Evolutionary conservation across 371 early-diverging fungal genomes (phyloP).

Genomic region (Saksenaea oblongispora): DNA sequence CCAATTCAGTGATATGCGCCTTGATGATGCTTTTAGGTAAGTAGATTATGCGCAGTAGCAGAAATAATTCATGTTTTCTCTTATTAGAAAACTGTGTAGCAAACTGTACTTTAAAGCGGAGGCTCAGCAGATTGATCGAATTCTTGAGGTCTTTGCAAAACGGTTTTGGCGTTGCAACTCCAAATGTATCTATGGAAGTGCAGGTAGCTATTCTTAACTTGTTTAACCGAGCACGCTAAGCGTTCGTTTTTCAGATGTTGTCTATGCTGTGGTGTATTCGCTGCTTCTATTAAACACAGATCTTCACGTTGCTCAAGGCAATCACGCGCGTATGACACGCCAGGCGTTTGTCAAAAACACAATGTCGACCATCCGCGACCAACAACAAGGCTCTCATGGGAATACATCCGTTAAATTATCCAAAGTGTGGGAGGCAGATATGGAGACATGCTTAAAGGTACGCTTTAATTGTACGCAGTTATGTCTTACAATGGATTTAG

Average conservation of each 20-base stretch:
- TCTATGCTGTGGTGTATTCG: constrained; percentile 86
- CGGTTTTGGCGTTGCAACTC: constrained; percentile 85
- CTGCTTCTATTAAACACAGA: constrained; percentile 91
- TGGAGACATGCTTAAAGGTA: constrained; percentile 45
- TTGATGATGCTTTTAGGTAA: constrained; percentile 82
- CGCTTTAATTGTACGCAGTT: background rate
- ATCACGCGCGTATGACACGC: constrained; percentile 60
- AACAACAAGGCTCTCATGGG: constrained; percentile 37
- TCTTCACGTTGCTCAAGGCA: constrained; percentile 80
- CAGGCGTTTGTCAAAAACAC: constrained; percentile 66
- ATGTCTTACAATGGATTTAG: constrained; percentile 29
- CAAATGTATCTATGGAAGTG: constrained; percentile 52
- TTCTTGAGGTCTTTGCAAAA: constrained; percentile 78
- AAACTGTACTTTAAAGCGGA: constrained; percentile 87
- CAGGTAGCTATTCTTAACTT: constrained; percentile 26
- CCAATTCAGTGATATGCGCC: constrained; percentile 67
- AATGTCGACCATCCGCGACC: constrained; percentile 53
- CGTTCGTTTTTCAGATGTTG: constrained; percentile 51
- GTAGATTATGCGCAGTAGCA: background rate
- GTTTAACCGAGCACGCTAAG: background rate
- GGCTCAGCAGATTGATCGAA: constrained; percentile 89
- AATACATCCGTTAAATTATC: constrained; percentile 25
- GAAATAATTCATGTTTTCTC: background rate
- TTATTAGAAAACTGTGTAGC: constrained; percentile 61
- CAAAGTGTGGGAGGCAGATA: constrained; percentile 43